Evolutionary conservation across 352 stramenopile species (phyloP), one percentile per base, ranked within the genome.

Genomic region (Phytopythium kandeliae): DNA sequence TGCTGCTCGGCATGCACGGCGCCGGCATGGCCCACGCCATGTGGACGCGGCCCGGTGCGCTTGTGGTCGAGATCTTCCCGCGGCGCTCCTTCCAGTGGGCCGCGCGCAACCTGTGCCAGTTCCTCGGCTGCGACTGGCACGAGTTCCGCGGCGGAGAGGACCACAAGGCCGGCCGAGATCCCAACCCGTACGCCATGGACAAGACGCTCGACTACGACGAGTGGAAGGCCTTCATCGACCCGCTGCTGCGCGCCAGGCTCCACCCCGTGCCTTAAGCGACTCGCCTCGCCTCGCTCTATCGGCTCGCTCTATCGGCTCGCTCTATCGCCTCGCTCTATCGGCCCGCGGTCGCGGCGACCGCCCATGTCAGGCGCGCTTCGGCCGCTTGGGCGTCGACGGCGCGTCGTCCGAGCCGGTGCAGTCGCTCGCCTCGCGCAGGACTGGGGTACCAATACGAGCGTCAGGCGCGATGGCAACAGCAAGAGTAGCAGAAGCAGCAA

Each of bases 1-100:
- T 93, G 31, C 74, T 93, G n/a, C 78, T 93, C 42, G 70, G 79
- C 11, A 93, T 91, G 82, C 82, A 93, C 51, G 82, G n/a, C n/a
- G n/a, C n/a, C n/a, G n/a, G n/a, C n/a, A n/a, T n/a, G n/a, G n/a
- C n/a, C n/a, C n/a, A n/a, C n/a, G n/a, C n/a, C n/a, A n/a, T 86
- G 0, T 92, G 79, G 74, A 55, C 76, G 13, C 65, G 68, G 6
- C 76, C 76, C 0, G 52, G 56, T 51, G 84, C 74, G 21, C 62
- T 65, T 5, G 59, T 92, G 11, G 21, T 92, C 21, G 82, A 92
- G 57, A 90, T 92, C 52, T 92, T 92, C 46, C 82, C 78, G 0
- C 68, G 68, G 28, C 9, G 63, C 11, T 60, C 66, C 11, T 62
- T 58, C 10, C 73, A 75, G 8, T 92, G 74, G 73, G 82, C 78